Evolutionary conservation across 805 yeast species (phyloP).

Genomic region (Candida yuanshanica): DNA sequence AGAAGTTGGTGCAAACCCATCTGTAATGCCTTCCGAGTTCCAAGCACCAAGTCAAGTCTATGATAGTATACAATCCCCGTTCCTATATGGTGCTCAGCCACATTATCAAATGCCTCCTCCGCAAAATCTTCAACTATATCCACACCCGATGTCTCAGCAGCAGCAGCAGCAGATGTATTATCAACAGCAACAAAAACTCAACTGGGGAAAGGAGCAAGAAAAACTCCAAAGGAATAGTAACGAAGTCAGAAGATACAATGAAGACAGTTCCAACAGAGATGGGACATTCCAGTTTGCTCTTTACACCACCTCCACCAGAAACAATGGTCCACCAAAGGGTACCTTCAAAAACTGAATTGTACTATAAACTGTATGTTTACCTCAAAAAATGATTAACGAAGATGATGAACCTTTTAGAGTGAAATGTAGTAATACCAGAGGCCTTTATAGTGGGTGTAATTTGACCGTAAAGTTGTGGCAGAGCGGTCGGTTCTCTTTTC

Average conservation of each 20-base stretch:
- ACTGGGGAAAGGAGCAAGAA: neutral
- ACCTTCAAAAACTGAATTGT: neutral
- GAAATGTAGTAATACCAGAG: too few species aligned
- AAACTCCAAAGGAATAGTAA: neutral
- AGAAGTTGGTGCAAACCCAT: slow-evolving; percentile 13
- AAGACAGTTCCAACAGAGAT: neutral
- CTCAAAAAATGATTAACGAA: too few species aligned
- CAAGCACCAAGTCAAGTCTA: neutral
- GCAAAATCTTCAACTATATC: neutral
- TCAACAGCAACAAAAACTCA: neutral
- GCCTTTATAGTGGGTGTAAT: too few species aligned
- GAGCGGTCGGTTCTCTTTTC: too few species aligned
- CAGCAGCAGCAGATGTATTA: neutral
- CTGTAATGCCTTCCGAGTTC: slow-evolving; percentile 5
- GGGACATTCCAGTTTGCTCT: neutral
- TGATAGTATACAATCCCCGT: neutral
- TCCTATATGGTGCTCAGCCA: neutral
- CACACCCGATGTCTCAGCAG: neutral
- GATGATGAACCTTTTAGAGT: too few species aligned
- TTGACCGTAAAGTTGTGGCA: too few species aligned
- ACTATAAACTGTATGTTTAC: too few species aligned
- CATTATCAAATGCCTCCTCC: neutral
- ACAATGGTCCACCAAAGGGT: neutral
- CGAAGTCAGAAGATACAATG: neutral
- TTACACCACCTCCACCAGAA: neutral